Evolutionary conservation across 2,329 filamentous ascomycete species (phyloP), one percentile per base, ranked within the genome.

Genomic region (Aspergillus pseudoglaucus): DNA sequence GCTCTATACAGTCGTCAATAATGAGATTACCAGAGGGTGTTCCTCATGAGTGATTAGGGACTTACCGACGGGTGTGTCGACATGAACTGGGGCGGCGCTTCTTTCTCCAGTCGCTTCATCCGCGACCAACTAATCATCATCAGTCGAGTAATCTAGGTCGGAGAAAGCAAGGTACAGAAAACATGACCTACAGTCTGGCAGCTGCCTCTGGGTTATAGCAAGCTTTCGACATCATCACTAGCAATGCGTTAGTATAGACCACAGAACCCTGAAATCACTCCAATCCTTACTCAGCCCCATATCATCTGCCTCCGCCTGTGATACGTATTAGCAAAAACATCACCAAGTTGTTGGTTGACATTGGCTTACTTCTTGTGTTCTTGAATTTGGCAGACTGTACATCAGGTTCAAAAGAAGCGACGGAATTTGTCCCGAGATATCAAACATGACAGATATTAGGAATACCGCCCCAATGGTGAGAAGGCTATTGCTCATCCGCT

Each of bases 191-290:
- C 54, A 84, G 60, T 20, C 65, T 68, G 49, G 78, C 72, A 1
- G 80, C 80, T 12, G 75, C 78, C 48, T 73, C 62, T 0, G 81
- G 81, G 46, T 80, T 69, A 55, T 78, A 84, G 61, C 81, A 84
- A 33, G 74, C 75, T 59, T 80, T 72, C 1, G 81, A 74, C 78
- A 84, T 84, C 74, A 84, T 81, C 61, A 82, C 67, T 69, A 53
- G 42, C 8, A 40, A 4, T 22, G n/a, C 4, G 41, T 61, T 46
- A 68, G 57, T 22, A 41, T 38, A 23, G 15, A 18, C 8, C 15
- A 23, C 17, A 6, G 9, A 32, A 20, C 5, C 32, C 32, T 15
- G 35, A 23, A 25, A 27, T n/a, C 10, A 25, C 10, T 12, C 25
- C 25, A 27, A 15, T 33, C 23, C 40, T 51, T 67, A 74, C 71